Evolutionary conservation across 2,329 filamentous ascomycete species (phyloP).

Genomic region (Aspergillus udagawae): DNA sequence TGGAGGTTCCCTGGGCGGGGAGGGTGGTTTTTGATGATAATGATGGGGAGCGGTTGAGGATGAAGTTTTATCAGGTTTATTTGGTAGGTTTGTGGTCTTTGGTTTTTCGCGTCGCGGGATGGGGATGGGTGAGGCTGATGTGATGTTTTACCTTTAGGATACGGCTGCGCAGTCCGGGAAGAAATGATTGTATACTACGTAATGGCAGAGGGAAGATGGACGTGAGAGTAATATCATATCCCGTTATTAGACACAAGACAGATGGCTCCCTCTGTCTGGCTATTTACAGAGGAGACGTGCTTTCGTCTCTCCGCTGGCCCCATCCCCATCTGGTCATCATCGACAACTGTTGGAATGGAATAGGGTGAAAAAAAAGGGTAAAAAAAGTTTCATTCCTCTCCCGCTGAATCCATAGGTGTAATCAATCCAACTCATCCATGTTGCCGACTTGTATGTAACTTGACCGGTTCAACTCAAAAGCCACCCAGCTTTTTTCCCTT

Average conservation of each 20-base stretch:
- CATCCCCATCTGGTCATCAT: background rate
- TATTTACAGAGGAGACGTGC: no score
- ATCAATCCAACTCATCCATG: background rate
- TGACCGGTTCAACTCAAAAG: background rate
- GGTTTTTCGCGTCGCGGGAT: background rate
- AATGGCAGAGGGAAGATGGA: background rate
- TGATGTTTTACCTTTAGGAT: constrained; percentile 24
- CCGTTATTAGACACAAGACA: background rate
- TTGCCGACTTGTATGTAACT: background rate
- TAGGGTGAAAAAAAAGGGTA: background rate
- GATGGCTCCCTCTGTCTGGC: no score
- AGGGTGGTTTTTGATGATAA: constrained; percentile 30
- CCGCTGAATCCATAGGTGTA: background rate
- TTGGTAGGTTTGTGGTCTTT: constrained; percentile 34
- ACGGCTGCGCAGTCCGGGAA: constrained; percentile 31
- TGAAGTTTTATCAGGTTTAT: constrained; percentile 41
- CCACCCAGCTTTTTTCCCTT: background rate
- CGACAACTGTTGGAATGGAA: background rate
- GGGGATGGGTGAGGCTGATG: background rate
- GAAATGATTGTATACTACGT: constrained; percentile 14
- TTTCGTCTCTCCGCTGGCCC: background rate
- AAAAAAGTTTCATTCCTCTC: background rate
- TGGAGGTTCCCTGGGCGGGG: constrained; percentile 36
- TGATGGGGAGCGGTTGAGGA: constrained; percentile 24
- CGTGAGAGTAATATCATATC: background rate